A percentile compares a stretch with the other conserved stretches of the same genome.
phyloP scores from a whole-genome alignment of 148 eudicot species.

The Rhododendron ferrugineum region DNA sequence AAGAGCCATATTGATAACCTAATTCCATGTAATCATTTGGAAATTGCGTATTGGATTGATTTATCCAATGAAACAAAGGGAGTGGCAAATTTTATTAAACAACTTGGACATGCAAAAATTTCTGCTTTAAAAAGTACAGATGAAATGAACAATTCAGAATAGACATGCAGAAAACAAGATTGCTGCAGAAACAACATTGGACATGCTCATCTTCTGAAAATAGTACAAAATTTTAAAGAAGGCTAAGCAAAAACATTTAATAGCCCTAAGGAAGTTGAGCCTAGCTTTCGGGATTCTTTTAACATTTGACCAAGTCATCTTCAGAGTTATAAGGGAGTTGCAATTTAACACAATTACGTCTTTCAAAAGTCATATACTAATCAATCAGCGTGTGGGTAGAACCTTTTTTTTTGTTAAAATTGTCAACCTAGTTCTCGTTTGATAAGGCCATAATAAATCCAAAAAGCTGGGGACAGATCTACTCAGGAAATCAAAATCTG shows the following conservation, averaged over 20 bases:
- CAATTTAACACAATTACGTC: background rate
- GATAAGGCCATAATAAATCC: background rate
- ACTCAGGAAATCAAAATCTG: background rate
- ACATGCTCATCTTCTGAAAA: background rate
- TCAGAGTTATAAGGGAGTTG: background rate
- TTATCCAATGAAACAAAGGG: background rate
- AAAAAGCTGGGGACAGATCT: background rate
- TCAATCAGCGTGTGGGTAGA: background rate
- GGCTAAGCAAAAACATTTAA: background rate
- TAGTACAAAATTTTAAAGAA: background rate
- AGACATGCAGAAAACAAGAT: background rate
- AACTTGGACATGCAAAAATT: background rate
- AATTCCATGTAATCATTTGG: background rate
- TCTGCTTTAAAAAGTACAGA: background rate
- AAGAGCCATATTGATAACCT: background rate
- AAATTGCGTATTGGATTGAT: background rate
- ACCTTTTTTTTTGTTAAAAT: background rate
- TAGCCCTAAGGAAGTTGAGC: background rate
- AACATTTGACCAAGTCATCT: background rate
- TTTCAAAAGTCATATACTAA: background rate
- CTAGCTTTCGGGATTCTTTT: background rate
- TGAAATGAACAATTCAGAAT: background rate
- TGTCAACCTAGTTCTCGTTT: background rate
- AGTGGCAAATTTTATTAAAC: background rate
- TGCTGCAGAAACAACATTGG: background rate